Evolutionary conservation across 768 basidiomycete genomes (phyloP).

Genomic region (Agaricus sinodeliciosus): DNA sequence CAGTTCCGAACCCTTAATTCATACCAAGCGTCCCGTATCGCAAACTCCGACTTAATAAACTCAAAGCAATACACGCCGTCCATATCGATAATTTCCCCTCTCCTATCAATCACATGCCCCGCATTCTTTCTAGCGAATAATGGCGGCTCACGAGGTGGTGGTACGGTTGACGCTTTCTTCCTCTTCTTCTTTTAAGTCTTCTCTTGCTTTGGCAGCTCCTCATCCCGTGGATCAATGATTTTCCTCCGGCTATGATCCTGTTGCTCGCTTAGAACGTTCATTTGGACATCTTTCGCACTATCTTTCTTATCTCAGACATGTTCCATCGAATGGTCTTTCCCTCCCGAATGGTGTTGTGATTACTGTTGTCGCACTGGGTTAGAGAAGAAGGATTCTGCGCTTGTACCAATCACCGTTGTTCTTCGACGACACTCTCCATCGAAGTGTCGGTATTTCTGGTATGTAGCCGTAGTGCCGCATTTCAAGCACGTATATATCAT

Average conservation of each 20-base stretch:
- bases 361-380: no score
- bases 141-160: slow-evolving; percentile 41
- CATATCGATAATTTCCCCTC: slow-evolving; percentile 38
- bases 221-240: background rate
- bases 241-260: no score
- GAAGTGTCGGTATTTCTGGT: background rate
- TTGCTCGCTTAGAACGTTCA: no score
- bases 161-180: background rate
- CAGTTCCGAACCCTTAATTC: no score
- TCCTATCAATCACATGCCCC: slow-evolving; percentile 64
- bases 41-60: background rate
- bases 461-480: slow-evolving; percentile 30
- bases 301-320: no score
- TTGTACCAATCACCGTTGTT: background rate
- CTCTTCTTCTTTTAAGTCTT: background rate
- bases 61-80: slow-evolving; percentile 15
- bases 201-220: background rate
- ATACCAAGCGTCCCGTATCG: no score
- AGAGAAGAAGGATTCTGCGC: no score
- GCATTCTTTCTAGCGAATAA: slow-evolving; percentile 51
- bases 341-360: no score
- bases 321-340: no score
- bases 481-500: slow-evolving; percentile 52
- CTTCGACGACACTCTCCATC: background rate
- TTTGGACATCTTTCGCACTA: no score